A percentile compares a stretch with the other conserved stretches of the same genome.
Conservation (phyloP, 2,329 filamentous ascomycete species). For the Colletotrichum somersetense region DNA sequence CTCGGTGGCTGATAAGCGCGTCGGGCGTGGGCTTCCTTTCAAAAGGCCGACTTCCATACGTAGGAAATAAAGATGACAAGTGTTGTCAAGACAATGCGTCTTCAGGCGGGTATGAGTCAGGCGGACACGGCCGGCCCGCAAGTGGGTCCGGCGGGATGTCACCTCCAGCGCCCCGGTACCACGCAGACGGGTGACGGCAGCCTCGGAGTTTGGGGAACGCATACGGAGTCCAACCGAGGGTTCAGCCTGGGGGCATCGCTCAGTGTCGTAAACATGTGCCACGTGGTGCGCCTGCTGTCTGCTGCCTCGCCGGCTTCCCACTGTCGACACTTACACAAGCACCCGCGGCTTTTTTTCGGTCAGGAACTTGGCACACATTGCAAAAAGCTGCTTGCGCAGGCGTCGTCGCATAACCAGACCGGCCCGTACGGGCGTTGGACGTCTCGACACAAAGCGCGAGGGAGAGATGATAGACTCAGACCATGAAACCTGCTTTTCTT, state of each 20-base stretch:
- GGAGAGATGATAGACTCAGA: background rate
- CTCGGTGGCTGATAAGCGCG: too few species aligned
- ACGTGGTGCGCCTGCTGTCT: background rate
- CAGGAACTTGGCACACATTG: too few species aligned
- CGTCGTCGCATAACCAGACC: too few species aligned
- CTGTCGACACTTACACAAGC: too few species aligned
- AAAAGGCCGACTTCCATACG: background rate
- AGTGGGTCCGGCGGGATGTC: background rate
- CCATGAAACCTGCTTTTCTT: background rate
- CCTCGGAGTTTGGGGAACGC: background rate
- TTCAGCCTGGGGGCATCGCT: background rate
- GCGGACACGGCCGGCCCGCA: background rate
- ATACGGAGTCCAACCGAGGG: background rate
- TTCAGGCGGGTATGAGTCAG: background rate
- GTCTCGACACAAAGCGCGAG: background rate
- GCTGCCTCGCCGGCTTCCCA: background rate
- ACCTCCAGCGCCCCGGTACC: background rate
- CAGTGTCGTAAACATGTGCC: background rate
- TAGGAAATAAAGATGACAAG: background rate
- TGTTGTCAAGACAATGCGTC: background rate
- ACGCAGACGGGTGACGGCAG: background rate
- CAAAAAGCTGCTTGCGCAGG: background rate
- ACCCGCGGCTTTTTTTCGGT: too few species aligned
- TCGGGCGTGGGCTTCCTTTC: background rate
- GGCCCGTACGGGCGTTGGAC: too few species aligned